These are phyloP conservation scores for Aspergillus proliferans DNA, from an alignment of 2,329 filamentous ascomycete species.

Conservation along the genomic window DNA sequence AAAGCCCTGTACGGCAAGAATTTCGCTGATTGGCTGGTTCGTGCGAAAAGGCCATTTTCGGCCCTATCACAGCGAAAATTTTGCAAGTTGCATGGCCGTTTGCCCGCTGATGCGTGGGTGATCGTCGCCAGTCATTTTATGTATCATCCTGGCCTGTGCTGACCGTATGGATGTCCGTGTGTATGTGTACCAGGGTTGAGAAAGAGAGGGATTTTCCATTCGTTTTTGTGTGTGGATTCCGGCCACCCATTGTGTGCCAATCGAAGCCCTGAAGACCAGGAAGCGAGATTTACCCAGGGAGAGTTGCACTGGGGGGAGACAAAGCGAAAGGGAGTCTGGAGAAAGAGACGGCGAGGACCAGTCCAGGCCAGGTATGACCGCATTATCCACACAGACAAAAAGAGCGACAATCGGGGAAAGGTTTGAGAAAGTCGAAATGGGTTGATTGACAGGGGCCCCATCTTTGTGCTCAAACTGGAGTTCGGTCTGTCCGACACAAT, in stretches of 20 bases:
- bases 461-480: conserved; percentile 2
- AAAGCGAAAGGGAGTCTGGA: conserved; percentile 11
- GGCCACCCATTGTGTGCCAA: not conserved
- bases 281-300: not conserved
- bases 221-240: not conserved
- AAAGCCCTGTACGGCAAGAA: conserved; percentile 17
- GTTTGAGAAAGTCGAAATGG: conserved; percentile 3
- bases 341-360: conserved; percentile 34
- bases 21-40: conserved; percentile 25
- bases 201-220: not conserved
- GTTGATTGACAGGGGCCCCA: conserved; percentile 7
- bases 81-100: conserved; percentile 19
- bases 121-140: conserved; percentile 21
- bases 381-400: conserved; percentile 2
- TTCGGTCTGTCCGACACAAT: conserved; percentile 9
- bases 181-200: not conserved
- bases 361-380: conserved; percentile 14
- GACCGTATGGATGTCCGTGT: not conserved
- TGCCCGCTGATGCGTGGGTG: conserved; percentile 12
- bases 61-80: conserved; percentile 5
- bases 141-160: conserved; percentile 1
- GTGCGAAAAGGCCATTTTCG: not conserved
- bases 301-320: not conserved
- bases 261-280: not conserved
- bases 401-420: not conserved